Percentiles rank a stretch among this genome's conserved stretches.
Evolutionary conservation across 169 alveolate genomes (phyloP).

Genomic region (Plasmodium gaboni): DNA sequence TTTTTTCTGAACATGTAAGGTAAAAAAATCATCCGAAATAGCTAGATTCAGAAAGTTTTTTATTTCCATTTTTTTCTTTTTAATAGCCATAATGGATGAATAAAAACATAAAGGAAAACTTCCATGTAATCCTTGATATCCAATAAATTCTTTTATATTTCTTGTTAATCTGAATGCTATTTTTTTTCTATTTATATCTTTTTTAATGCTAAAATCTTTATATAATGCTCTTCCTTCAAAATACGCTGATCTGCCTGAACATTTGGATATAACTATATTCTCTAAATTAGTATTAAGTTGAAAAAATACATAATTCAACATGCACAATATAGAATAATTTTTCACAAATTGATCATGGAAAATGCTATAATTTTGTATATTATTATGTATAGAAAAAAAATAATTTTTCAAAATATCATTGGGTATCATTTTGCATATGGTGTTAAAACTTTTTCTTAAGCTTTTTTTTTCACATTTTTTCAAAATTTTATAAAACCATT

Average conservation of each 20-base stretch:
- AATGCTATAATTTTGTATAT: slow-evolving; percentile 36
- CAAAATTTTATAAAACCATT: slow-evolving; percentile 38
- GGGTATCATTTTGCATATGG: slow-evolving; percentile 63
- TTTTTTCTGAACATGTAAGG: slow-evolving; percentile 31
- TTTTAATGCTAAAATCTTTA: slow-evolving; percentile 4
- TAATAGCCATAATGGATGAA: slow-evolving; percentile 67
- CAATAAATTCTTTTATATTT: slow-evolving; percentile 66
- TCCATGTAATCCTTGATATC: slow-evolving; percentile 65
- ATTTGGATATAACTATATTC: slow-evolving; percentile 40
- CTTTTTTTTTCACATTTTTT: slow-evolving; percentile 28
- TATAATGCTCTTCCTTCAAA: slow-evolving; percentile 54
- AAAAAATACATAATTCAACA: slow-evolving; percentile 68
- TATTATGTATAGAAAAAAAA: slow-evolving; percentile 39
- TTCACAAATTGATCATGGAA: slow-evolving; percentile 28
- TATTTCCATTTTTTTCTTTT: slow-evolving; percentile 22
- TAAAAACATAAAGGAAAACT: slow-evolving; percentile 52
- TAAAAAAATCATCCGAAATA: slow-evolving; percentile 37
- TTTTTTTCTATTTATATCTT: slow-evolving; percentile 3
- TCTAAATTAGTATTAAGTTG: slow-evolving; percentile 28
- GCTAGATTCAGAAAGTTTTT: slow-evolving; percentile 49
- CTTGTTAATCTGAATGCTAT: slow-evolving; percentile 60
- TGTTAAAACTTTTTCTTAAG: slow-evolving; percentile 34
- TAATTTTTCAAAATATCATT: slow-evolving; percentile 56
- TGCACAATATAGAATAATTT: slow-evolving; percentile 56
- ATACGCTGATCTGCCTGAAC: slow-evolving; percentile 51